Percentiles rank a stretch among this genome's conserved stretches.
These are phyloP conservation scores for Colletotrichum gigasporum DNA, from an alignment of 2,329 filamentous ascomycete species.

Conservation along the genomic window DNA sequence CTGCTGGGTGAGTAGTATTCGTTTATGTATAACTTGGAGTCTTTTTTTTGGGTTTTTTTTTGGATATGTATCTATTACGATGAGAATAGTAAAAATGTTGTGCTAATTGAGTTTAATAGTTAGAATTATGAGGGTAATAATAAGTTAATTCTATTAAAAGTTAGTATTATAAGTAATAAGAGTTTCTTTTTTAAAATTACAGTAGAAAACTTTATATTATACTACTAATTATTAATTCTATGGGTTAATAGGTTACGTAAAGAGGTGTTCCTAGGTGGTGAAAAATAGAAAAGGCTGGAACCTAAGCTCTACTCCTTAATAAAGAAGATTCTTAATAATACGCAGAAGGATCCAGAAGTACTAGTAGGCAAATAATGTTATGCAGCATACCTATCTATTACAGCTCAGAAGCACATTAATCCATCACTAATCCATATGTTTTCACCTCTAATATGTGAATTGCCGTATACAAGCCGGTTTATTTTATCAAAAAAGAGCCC, in stretches of 20 bases:
- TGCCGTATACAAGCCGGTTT: too few relatives aligned
- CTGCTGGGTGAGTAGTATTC: conserved; percentile 52
- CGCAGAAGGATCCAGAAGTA: not conserved
- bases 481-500: too few relatives aligned
- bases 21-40: conserved; percentile 59
- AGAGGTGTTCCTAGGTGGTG: conserved; percentile 39
- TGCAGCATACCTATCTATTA: too few relatives aligned
- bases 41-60: conserved; percentile 58
- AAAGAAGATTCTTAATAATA: not conserved
- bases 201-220: conserved; percentile 20
- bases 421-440: too few relatives aligned
- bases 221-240: conserved; percentile 36
- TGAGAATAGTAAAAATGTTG: conserved; percentile 32
- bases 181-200: conserved; percentile 21
- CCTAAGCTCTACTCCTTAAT: not conserved
- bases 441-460: too few relatives aligned
- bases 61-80: conserved; percentile 55
- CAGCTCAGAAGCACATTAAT: too few relatives aligned
- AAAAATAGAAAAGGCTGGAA: conserved; percentile 25
- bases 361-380: not conserved
- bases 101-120: conserved; percentile 14
- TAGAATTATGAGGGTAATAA: conserved; percentile 33
- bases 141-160: not conserved
- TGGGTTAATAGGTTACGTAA: conserved; percentile 42
- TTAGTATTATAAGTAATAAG: not conserved